phyloP scores from a whole-genome alignment of 2,329 filamentous ascomycete species.

The Trichoderma hamatum region DNA sequence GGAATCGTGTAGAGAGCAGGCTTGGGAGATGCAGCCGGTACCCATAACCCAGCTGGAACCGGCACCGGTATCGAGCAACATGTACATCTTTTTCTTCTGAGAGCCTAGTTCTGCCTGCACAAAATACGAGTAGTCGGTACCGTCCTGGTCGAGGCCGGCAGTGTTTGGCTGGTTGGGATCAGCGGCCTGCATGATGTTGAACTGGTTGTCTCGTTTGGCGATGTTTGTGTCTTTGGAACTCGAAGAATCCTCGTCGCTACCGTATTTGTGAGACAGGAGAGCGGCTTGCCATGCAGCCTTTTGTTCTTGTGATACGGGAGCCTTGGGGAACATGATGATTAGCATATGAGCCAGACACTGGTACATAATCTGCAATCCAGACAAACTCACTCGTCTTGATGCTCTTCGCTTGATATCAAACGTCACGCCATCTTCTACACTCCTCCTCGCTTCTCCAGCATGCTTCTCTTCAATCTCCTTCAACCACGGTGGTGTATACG shows the following conservation, averaged over 20 bases:
- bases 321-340: constrained; percentile 34
- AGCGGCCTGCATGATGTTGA: constrained; percentile 50
- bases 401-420: constrained; percentile 48
- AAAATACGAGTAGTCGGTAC: constrained; percentile 68
- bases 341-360: neutral
- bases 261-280: constrained; percentile 29
- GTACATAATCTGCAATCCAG: neutral
- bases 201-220: constrained; percentile 50
- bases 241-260: neutral
- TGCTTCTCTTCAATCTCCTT: constrained; percentile 36
- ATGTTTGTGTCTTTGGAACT: constrained; percentile 26
- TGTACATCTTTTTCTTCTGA: constrained; percentile 55
- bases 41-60: constrained; percentile 85
- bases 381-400: constrained; percentile 26
- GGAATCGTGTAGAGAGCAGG: constrained; percentile 70
- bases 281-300: constrained; percentile 41
- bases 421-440: constrained; percentile 37
- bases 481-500: constrained; percentile 47
- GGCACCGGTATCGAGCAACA: constrained; percentile 69
- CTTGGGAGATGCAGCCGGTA: constrained; percentile 63
- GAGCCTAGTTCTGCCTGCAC: constrained; percentile 61
- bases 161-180: constrained; percentile 52
- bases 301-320: constrained; percentile 38
- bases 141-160: constrained; percentile 64
- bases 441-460: constrained; percentile 34